These are phyloP conservation scores for Vickermania ingenoplastis DNA, from an alignment of 208 protist genomes.

Conservation along the genomic window DNA sequence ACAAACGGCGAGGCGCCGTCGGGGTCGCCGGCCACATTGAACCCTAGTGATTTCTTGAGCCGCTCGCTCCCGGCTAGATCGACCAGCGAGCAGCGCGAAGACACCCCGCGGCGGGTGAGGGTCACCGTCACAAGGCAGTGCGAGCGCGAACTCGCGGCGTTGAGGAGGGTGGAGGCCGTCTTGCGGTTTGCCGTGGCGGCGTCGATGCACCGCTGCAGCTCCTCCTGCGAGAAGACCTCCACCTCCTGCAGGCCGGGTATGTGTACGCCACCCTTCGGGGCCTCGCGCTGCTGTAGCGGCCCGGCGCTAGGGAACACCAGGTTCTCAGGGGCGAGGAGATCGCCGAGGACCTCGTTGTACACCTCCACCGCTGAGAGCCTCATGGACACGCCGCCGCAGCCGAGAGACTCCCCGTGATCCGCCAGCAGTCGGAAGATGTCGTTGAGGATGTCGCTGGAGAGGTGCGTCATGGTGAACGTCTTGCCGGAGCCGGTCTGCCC, in stretches of 20 bases:
- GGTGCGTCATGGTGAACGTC: conserved; percentile 89
- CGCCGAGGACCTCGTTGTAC: conserved; percentile 90
- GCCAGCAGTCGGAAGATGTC: conserved; percentile 68
- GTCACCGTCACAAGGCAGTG: conserved; percentile 91
- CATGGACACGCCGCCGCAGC: conserved; percentile 8
- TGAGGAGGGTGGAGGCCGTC: conserved; percentile 90
- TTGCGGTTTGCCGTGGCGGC: conserved; percentile 76
- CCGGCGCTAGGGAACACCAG: not conserved
- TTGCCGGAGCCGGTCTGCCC: conserved; percentile 94
- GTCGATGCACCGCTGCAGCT: conserved; percentile 72
- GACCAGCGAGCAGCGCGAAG: conserved; percentile 84
- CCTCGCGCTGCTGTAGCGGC: conserved; percentile 76
- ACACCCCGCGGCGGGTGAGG: conserved; percentile 38
- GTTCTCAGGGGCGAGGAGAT: conserved; percentile 50
- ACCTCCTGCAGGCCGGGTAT: conserved; percentile 68
- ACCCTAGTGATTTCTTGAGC: conserved; percentile 49
- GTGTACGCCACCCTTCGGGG: conserved; percentile 56
- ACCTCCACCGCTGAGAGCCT: conserved; percentile 85
- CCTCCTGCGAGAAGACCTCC: conserved; percentile 41
- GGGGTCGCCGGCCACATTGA: not conserved
- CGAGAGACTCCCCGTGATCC: conserved; percentile 17
- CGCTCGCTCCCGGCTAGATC: conserved; percentile 94
- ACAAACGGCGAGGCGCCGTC: not conserved
- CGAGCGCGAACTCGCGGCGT: conserved; percentile 85
- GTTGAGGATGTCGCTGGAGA: conserved; percentile 69